Evolutionary conservation across 139 green algal genomes (phyloP), one percentile per base, ranked within the genome.

Genomic region (Tetradesmus lagerheimii): DNA sequence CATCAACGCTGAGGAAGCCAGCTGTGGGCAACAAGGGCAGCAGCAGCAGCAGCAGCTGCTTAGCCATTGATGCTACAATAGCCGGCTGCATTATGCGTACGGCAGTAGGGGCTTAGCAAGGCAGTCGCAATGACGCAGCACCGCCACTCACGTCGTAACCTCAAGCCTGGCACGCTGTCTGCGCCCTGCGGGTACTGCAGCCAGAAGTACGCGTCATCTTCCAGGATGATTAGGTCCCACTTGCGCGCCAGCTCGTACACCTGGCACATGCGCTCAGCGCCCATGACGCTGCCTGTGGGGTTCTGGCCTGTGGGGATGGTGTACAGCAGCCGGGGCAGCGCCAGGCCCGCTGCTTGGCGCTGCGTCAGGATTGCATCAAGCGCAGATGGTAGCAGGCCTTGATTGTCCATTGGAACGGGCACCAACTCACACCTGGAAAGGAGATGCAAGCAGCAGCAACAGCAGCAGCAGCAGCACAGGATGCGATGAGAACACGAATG

Each of bases 161-260:
- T 77, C 27, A 92, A 45, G 67, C 92, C 92, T 41, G 71, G 85
- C 57, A 77, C 89, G 20, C 75, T 37, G 25, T 71, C 83, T 67
- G 74, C 71, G 37, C 78, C 80, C 23, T 83, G 64, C 1, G 75
- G 75, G 84, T 92, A 96, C 85, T 97, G 94, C 11, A 98, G 93
- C 90, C 94, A 97, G 89, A 90, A 96, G 92, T 98, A 98, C 5
- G 96, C 96, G 89, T 98, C 96, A 82, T 98, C 96, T 91, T 98
- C 96, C 18, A 98, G 16, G 43, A 98, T 95, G 31, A 98, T 64
- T 16, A 97, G 85, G 89, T 93, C 91, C 76, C 94, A 90, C 77
- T 88, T 57, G 29, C 89, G 79, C 88, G 92, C 93, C 57, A 97
- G 91, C 82, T 84, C 37, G 79, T 97, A 96, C n/a, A 98, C 91